phyloP scores from a whole-genome alignment of 345 rosid genomes.

The Salix koriyanagi region DNA sequence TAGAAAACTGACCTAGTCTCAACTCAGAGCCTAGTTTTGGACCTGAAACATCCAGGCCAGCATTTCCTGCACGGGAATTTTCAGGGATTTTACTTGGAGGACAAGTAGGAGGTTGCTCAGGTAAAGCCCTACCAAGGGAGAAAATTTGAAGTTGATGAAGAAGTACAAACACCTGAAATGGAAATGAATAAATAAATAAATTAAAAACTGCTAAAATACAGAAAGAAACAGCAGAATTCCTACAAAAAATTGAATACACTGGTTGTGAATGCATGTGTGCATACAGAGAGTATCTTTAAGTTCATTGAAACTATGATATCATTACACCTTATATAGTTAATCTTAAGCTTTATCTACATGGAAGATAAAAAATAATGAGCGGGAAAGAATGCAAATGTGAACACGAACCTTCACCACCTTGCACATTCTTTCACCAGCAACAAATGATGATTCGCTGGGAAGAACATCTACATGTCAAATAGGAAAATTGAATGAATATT shows the following conservation, averaged over 20 bases:
- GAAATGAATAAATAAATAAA: not conserved
- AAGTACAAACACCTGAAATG: constrained; percentile 75
- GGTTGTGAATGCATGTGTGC: not conserved
- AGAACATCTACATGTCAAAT: constrained; percentile 36
- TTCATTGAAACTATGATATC: not conserved
- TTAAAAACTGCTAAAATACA: constrained; percentile 12
- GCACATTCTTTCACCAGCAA: constrained; percentile 71
- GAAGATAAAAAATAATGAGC: not conserved
- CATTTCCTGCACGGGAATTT: constrained; percentile 58
- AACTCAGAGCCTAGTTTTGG: constrained; percentile 80
- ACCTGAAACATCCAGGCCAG: constrained; percentile 64
- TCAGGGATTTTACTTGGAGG: constrained; percentile 44
- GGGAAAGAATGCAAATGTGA: not conserved
- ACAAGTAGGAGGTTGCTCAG: constrained; percentile 67
- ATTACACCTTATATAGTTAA: not conserved
- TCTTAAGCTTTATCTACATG: not conserved
- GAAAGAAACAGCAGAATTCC: not conserved
- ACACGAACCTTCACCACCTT: constrained; percentile 88
- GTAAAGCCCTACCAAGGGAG: constrained; percentile 65
- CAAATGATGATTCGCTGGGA: constrained; percentile 59
- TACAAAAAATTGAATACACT: not conserved
- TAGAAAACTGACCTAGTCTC: constrained; percentile 55
- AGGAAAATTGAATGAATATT: constrained; percentile 9
- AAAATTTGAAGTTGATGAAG: constrained; percentile 87
- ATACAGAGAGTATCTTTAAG: not conserved